A percentile compares a stretch with the other conserved stretches of the same genome.
Evolutionary conservation across 768 basidiomycete species (phyloP).

Genomic region (Crassisporium funariophilum): DNA sequence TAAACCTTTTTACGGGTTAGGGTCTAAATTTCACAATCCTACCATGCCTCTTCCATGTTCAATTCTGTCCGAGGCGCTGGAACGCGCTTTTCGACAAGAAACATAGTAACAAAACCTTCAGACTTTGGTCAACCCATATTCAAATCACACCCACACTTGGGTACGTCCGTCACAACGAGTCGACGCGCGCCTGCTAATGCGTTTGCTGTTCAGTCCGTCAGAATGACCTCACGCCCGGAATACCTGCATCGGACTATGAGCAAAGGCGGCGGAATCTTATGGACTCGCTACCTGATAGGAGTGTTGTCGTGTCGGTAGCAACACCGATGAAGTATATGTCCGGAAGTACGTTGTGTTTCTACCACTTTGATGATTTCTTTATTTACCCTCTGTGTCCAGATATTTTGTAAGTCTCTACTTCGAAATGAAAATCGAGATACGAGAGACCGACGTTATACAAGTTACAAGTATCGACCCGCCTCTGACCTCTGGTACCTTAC

Average conservation of each 20-base stretch:
- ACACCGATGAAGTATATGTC: constrained; percentile 87
- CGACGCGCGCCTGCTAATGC: neutral
- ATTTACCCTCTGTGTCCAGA: constrained; percentile 34
- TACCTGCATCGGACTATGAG: constrained; percentile 78
- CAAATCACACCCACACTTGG: constrained; percentile 80
- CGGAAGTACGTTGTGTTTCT: constrained; percentile 55
- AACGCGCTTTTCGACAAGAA: constrained; percentile 20
- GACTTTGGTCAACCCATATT: constrained; percentile 78
- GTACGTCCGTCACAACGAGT: constrained; percentile 37
- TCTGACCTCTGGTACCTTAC: constrained; percentile 97
- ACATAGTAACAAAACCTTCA: constrained; percentile 61
- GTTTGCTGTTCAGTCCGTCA: constrained; percentile 44
- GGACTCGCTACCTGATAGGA: constrained; percentile 70
- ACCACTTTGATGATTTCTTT: constrained; percentile 1
- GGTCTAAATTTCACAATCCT: constrained; percentile 16
- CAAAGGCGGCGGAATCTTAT: constrained; percentile 67
- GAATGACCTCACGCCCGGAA: constrained; percentile 82
- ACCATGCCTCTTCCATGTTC: constrained; percentile 26
- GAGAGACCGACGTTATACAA: constrained; percentile 32
- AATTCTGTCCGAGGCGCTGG: constrained; percentile 20
- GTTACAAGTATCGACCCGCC: constrained; percentile 93
- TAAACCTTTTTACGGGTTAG: constrained; percentile 23
- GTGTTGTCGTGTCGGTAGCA: constrained; percentile 74
- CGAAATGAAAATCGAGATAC: neutral
- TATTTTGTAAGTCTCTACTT: constrained; percentile 66